Conservation (phyloP, 2,329 filamentous ascomycete species). For the Calonectria fujianensis region DNA sequence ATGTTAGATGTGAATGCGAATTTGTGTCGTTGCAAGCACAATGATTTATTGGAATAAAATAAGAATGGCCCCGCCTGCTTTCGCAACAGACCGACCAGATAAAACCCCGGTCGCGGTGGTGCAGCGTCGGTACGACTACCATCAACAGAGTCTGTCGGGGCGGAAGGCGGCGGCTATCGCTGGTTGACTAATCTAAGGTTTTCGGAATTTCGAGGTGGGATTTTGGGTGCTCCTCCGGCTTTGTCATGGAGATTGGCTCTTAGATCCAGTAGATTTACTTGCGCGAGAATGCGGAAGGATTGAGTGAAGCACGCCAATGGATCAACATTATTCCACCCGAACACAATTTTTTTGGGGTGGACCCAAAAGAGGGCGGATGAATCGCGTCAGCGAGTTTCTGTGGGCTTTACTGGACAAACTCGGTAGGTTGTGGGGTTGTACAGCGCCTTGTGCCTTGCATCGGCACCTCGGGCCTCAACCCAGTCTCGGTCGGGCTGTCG, state of each 20-base stretch:
- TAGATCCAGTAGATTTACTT: neutral
- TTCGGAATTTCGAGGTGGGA: neutral
- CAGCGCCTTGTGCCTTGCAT: constrained; percentile 30
- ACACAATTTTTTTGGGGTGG: neutral
- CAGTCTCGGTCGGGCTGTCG: constrained; percentile 40
- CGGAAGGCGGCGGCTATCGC: constrained; percentile 3
- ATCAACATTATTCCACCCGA: constrained; percentile 1
- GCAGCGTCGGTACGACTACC: neutral
- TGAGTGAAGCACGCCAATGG: neutral
- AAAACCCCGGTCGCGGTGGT: neutral
- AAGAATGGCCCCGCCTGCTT: neutral
- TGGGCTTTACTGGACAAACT: constrained; percentile 4
- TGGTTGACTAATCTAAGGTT: neutral
- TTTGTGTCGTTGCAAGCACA: neutral
- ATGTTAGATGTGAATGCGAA: neutral
- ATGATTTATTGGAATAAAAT: neutral
- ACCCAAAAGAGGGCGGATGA: too few species aligned
- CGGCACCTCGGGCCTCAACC: constrained; percentile 32
- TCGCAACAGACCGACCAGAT: neutral
- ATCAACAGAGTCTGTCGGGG: neutral
- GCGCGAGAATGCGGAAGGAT: neutral
- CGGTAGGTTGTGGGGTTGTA: constrained; percentile 14
- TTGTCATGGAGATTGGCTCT: constrained; percentile 22
- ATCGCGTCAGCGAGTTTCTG: constrained; percentile 20
- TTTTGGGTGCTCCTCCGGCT: constrained; percentile 5